phyloP scores from a whole-genome alignment of 768 basidiomycete genomes.

The Melanogaster broomeanus region DNA sequence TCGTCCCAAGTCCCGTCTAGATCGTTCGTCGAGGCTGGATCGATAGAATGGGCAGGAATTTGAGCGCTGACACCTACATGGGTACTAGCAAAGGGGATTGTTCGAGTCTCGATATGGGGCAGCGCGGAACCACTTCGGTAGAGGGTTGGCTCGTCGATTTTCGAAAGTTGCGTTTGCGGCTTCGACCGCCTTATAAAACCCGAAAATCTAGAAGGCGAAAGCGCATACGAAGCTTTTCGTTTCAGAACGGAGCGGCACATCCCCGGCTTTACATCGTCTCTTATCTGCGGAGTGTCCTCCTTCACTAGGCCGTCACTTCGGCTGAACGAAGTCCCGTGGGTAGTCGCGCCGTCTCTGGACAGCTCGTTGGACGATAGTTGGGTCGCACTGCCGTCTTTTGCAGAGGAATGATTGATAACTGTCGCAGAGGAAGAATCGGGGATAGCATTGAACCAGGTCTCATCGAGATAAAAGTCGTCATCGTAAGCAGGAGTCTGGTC shows the following conservation, averaged over 20 bases:
- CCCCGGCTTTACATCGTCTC: not conserved
- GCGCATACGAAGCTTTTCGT: constrained; percentile 9
- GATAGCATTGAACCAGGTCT: constrained; percentile 31
- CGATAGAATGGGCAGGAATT: not conserved
- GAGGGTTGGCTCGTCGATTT: not conserved
- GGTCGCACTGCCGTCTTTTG: not conserved
- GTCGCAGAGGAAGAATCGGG: constrained; percentile 15
- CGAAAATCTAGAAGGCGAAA: constrained; percentile 27
- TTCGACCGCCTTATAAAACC: constrained; percentile 18
- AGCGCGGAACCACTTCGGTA: not conserved
- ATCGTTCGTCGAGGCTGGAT: not conserved
- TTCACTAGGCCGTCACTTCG: not conserved
- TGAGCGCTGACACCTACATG: not conserved
- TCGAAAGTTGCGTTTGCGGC: not conserved
- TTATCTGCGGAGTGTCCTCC: not conserved
- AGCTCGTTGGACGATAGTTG: constrained; percentile 7
- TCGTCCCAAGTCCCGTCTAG: constrained; percentile 33
- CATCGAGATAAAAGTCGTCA: constrained; percentile 36
- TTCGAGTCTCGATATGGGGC: not conserved
- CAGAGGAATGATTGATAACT: not conserved
- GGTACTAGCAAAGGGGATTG: not conserved
- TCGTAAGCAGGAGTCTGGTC: constrained; percentile 12
- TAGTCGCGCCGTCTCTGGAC: constrained; percentile 9
- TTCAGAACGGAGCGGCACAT: not conserved
- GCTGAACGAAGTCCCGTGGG: not conserved